Conservation (phyloP, 352 stramenopile genomes). For the Pythium utonaiense region DNA sequence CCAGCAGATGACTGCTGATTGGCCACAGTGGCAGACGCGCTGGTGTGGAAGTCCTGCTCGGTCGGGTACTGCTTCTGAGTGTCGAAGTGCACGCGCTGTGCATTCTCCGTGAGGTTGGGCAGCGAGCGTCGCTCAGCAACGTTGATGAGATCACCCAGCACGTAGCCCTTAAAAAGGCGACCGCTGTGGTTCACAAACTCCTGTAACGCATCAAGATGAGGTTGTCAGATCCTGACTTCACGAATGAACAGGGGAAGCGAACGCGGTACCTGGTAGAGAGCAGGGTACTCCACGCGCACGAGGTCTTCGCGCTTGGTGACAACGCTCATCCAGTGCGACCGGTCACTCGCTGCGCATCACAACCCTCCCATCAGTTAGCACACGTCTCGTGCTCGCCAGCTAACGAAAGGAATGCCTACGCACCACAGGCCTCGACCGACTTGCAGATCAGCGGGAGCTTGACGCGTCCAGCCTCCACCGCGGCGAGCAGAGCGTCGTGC, state of each 20-base stretch:
- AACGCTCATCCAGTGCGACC: slow-evolving; percentile 83
- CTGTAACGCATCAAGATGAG: slow-evolving; percentile 22
- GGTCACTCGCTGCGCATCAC: slow-evolving; percentile 50
- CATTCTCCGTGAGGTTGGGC: slow-evolving; percentile 56
- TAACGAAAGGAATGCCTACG: slow-evolving; percentile 18
- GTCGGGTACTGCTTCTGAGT: slow-evolving; percentile 79
- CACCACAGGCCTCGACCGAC: slow-evolving; percentile 80
- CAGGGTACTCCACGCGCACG: slow-evolving; percentile 44
- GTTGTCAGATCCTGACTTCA: background rate
- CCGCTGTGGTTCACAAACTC: slow-evolving; percentile 83
- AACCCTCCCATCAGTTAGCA: too few species aligned
- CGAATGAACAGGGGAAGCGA: background rate
- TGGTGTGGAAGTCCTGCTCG: slow-evolving; percentile 46
- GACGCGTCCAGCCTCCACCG: slow-evolving; percentile 38
- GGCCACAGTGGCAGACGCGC: background rate
- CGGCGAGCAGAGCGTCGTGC: slow-evolving; percentile 34
- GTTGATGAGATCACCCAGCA: slow-evolving; percentile 70
- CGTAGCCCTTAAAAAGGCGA: slow-evolving; percentile 81
- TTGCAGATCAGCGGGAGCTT: slow-evolving; percentile 78
- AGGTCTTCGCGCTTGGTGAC: slow-evolving; percentile 66
- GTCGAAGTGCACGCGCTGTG: slow-evolving; percentile 71
- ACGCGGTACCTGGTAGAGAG: slow-evolving; percentile 59
- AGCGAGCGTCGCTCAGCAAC: slow-evolving; percentile 73
- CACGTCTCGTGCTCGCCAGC: too few species aligned
- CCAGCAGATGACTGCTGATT: background rate